Evolutionary conservation across 2,329 filamentous ascomycete species (phyloP).

Genomic region (Botrytis fragariae): DNA sequence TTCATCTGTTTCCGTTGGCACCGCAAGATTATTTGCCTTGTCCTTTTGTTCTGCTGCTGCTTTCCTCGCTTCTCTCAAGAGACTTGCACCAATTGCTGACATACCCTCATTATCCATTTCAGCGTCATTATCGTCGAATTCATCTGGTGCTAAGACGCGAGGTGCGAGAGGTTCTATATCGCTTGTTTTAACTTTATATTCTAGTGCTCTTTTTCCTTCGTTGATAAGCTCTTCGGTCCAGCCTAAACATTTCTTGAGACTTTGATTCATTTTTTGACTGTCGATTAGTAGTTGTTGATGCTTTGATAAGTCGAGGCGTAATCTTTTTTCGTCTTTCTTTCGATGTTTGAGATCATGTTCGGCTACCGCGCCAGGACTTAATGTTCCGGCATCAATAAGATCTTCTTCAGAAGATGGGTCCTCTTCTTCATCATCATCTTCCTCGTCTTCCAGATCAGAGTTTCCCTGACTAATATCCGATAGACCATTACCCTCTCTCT

Average conservation of each 20-base stretch:
- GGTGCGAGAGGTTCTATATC: slow-evolving; percentile 78
- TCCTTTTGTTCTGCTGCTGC: slow-evolving; percentile 25
- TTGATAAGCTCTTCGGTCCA: slow-evolving; percentile 90
- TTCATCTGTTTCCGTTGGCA: neutral
- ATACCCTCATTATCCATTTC: slow-evolving; percentile 34
- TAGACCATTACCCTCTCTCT: slow-evolving; percentile 38
- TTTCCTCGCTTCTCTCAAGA: slow-evolving; percentile 35
- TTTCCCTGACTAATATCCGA: slow-evolving; percentile 52
- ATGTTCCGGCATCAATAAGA: slow-evolving; percentile 36
- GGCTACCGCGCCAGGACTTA: slow-evolving; percentile 44
- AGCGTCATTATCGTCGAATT: slow-evolving; percentile 47
- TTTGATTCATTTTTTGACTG: slow-evolving; percentile 93
- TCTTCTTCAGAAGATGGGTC: slow-evolving; percentile 55
- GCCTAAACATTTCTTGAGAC: slow-evolving; percentile 81
- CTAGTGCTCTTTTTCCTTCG: slow-evolving; percentile 82
- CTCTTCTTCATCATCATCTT: slow-evolving; percentile 45
- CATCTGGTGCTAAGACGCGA: slow-evolving; percentile 69
- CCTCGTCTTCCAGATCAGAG: slow-evolving; percentile 37
- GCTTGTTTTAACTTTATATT: slow-evolving; percentile 73
- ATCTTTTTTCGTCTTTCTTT: slow-evolving; percentile 74
- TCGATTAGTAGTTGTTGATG: slow-evolving; percentile 87
- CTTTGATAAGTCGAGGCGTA: slow-evolving; percentile 82
- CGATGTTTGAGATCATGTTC: slow-evolving; percentile 53
- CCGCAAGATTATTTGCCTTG: neutral
- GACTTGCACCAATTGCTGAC: slow-evolving; percentile 32